Base-by-base conservation (phyloP, 345 rosid species). In the Schrenkiella parvula region DNA sequence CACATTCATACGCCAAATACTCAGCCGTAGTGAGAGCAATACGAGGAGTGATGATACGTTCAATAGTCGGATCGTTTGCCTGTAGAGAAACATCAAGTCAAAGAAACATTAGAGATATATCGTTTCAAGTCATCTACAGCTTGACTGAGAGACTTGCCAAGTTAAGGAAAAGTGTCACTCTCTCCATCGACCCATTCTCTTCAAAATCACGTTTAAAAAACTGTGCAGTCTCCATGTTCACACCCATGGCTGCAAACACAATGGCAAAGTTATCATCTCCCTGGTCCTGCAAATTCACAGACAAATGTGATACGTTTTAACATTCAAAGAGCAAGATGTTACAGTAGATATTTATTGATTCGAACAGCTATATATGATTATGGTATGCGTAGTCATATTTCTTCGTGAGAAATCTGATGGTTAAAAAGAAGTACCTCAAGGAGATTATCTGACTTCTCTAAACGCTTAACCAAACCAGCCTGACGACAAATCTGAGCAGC, bases 21-120 rank as follows among this genome's bases (percentile, higher is more conserved):
- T 93, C 98, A 21, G 98, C 97, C 18, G 98, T 91, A 18, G 97
- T 91, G 43, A 93, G 95, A 41, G 97, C 97, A 68, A 93, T 91
- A 28, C 96, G 93, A 72, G 98, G 98, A 52, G 98, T 91, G 73
- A 93, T 93, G 31, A 91, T 93, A 46, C 98, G 89, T 74, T 93
- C 97, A 59, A 89, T 93, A 53, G 97, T 93, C 13, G 97, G 98
- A 75, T 91, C 98, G 9, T 52, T 52, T 52, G 57, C 57, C 58
- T 47, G 57, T 39, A 39, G 44, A 39, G 44, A 39, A 13, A 39
- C 17, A 39, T 13, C 17, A 39, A 14, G 44, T 14, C 17, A 14
- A 13, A 14, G 44, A 39, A 39, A 13, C 96, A 80, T 90, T 88
- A 22, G 96, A 12, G 42, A 6, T 38, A 4, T 38, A 14, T 38